Percentiles rank a stretch among this genome's conserved stretches.
Conservation (phyloP, 2,329 filamentous ascomycete species). For the Cucurbitaria berberidis region DNA sequence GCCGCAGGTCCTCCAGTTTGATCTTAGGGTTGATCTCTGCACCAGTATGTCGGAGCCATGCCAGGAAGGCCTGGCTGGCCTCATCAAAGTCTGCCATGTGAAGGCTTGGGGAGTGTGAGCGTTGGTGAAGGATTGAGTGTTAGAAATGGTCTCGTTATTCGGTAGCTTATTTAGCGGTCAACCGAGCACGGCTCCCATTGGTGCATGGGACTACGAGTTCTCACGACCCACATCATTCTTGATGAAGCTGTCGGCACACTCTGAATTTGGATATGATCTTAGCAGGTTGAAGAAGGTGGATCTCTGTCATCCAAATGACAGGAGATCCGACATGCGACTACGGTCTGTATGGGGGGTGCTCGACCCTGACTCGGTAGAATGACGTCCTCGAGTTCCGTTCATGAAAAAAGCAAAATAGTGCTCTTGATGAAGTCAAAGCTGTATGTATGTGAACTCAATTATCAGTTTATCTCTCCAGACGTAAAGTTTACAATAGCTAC, state of each 20-base stretch:
- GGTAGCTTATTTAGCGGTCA: conserved; percentile 24
- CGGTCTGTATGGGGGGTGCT: not conserved
- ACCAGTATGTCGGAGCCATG: conserved; percentile 62
- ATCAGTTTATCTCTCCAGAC: too few relatives aligned
- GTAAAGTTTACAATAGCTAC: too few relatives aligned
- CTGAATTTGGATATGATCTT: not conserved
- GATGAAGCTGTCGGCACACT: not conserved
- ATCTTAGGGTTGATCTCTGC: conserved; percentile 65
- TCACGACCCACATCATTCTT: conserved; percentile 1
- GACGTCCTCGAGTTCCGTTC: too few relatives aligned
- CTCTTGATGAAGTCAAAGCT: too few relatives aligned
- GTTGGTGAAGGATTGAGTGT: conserved; percentile 2
- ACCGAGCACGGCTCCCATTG: conserved; percentile 32
- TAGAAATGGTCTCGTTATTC: conserved; percentile 7
- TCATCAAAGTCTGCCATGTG: conserved; percentile 47
- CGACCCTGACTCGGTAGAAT: not conserved
- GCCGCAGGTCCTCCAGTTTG: conserved; percentile 62
- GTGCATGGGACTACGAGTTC: conserved; percentile 9
- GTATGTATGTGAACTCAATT: too few relatives aligned
- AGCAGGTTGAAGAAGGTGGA: not conserved
- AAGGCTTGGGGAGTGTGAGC: conserved; percentile 1
- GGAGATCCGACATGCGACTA: too few relatives aligned
- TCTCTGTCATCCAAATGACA: too few relatives aligned
- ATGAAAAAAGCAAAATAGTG: too few relatives aligned
- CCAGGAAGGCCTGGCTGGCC: conserved; percentile 59